These are phyloP conservation scores for Pseudogymnoascus sp. DNA, from an alignment of 2,329 filamentous ascomycete species.

Conservation along the genomic window DNA sequence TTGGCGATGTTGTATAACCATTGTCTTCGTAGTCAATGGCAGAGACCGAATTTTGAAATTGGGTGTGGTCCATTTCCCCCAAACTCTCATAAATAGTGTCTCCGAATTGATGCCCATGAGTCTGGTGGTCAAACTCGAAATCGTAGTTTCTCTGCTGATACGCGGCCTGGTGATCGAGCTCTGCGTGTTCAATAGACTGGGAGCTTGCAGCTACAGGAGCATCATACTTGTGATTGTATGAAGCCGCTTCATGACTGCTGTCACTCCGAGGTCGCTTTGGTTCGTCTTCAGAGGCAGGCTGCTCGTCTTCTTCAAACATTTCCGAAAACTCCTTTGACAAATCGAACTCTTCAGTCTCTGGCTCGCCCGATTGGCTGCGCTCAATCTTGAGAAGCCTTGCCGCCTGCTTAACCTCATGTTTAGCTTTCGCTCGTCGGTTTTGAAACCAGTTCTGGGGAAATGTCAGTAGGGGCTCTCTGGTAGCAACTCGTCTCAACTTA, in stretches of 20 bases:
- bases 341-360: constrained; percentile 19
- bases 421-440: constrained; percentile 52
- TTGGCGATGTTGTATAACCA: background rate
- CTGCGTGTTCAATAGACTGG: background rate
- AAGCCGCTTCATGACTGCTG: background rate
- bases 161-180: constrained; percentile 4
- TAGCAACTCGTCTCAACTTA: constrained; percentile 28
- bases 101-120: background rate
- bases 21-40: background rate
- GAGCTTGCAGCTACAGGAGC: background rate
- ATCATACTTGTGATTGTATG: constrained; percentile 4
- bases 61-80: background rate
- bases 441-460: constrained; percentile 56
- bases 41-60: background rate
- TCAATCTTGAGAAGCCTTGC: constrained; percentile 38
- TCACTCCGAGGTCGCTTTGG: background rate
- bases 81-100: background rate
- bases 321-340: constrained; percentile 8
- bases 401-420: constrained; percentile 47
- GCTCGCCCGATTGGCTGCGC: constrained; percentile 32
- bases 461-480: constrained; percentile 25
- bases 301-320: constrained; percentile 9
- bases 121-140: background rate
- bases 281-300: background rate
- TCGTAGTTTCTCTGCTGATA: background rate